A percentile compares a stretch with the other conserved stretches of the same genome.
Evolutionary conservation across 2,329 filamentous ascomycete genomes (phyloP).

Genomic region (Fusarium verrucosum): DNA sequence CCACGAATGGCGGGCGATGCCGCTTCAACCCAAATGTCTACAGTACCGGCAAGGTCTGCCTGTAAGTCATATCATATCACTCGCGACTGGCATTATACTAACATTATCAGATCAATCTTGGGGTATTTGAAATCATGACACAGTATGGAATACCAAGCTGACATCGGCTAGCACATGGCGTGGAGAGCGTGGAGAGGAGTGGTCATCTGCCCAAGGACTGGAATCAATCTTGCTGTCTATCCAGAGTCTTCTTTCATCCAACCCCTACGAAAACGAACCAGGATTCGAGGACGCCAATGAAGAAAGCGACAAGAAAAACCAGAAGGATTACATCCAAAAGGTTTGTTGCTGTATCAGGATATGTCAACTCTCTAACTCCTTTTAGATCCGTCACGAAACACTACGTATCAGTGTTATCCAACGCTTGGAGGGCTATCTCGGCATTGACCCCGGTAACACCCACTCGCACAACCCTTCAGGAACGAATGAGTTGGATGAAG

Average conservation of each 20-base stretch:
- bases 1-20: constrained; percentile 87
- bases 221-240: constrained; percentile 96
- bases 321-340: constrained; percentile 81
- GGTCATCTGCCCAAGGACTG: constrained; percentile 94
- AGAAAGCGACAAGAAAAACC: constrained; percentile 74
- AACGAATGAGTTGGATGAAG: constrained; percentile 55
- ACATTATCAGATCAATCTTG: constrained; percentile 77
- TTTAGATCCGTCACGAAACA: constrained; percentile 88
- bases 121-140: constrained; percentile 65
- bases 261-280: constrained; percentile 96
- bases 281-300: constrained; percentile 83
- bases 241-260: constrained; percentile 92
- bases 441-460: constrained; percentile 65
- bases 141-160: constrained; percentile 3
- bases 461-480: constrained; percentile 40
- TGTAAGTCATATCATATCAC: constrained; percentile 66
- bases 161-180: constrained; percentile 82
- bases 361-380: constrained; percentile 15
- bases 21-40: constrained; percentile 99
- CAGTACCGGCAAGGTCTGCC: constrained; percentile 86
- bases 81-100: background rate
- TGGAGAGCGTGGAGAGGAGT: constrained; percentile 89
- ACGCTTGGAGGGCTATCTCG: constrained; percentile 81
- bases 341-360: constrained; percentile 53
- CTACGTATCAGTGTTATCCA: constrained; percentile 87